A percentile compares a stretch with the other conserved stretches of the same genome.
Evolutionary conservation across 352 stramenopile genomes (phyloP).

Genomic region (Pythium phragmitis): DNA sequence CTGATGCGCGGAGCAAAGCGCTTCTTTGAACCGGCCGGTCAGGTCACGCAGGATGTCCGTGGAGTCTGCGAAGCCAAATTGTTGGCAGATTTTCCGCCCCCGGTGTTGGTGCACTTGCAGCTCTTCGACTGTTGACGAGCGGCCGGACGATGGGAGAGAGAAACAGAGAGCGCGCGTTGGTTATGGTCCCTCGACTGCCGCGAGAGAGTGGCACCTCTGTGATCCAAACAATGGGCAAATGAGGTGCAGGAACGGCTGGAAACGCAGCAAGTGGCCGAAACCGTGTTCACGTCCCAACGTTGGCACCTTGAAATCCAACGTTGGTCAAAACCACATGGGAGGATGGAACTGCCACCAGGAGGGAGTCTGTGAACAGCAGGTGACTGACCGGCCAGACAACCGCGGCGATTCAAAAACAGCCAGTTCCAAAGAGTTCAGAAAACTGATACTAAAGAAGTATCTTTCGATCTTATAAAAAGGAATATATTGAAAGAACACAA

Average conservation of each 20-base stretch:
- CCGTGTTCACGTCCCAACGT: neutral
- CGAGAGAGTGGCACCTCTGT: neutral
- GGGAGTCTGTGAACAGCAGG: neutral
- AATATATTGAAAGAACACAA: constrained; percentile 1
- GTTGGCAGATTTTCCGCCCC: neutral
- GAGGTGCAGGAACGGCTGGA: neutral
- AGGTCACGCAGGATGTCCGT: neutral
- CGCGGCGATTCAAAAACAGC: constrained; percentile 4
- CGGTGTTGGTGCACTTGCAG: neutral
- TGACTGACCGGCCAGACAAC: constrained; percentile 7
- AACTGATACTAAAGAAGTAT: neutral
- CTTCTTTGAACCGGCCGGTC: constrained; percentile 7
- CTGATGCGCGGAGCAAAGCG: neutral
- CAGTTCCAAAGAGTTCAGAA: constrained; percentile 6
- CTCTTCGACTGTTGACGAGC: neutral
- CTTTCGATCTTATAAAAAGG: neutral
- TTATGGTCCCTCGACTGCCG: neutral
- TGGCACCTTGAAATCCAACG: neutral
- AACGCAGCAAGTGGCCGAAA: neutral
- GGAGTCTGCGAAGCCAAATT: neutral
- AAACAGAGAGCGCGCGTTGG: neutral
- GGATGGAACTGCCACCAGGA: constrained; percentile 9
- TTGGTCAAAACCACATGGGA: constrained; percentile 7
- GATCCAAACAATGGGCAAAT: constrained; percentile 1
- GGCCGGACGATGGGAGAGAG: neutral